Conservation (phyloP, 805 yeast species). For the Lipomyces spencermartinsiae region DNA sequence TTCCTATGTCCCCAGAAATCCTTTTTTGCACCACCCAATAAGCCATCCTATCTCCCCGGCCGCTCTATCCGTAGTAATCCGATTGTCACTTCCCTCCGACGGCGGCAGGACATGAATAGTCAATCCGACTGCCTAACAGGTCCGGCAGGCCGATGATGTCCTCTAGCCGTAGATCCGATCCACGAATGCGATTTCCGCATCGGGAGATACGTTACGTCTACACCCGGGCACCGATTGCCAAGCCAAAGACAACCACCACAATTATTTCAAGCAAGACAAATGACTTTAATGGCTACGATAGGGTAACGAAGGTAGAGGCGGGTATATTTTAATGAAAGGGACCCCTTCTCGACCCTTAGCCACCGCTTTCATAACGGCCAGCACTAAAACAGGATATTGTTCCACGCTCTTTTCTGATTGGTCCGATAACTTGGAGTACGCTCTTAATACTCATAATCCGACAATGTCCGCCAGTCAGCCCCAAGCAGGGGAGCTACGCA, state of each 20-base stretch:
- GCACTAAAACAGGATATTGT: not conserved
- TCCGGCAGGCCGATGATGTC: not conserved
- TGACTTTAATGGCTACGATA: not conserved
- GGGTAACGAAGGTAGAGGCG: conserved; percentile 1
- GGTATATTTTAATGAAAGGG: not conserved
- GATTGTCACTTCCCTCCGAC: conserved; percentile 3
- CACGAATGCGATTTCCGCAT: not conserved
- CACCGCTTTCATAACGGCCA: not conserved
- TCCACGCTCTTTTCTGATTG: not conserved
- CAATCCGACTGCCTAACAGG: not conserved
- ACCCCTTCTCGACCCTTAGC: conserved; percentile 1
- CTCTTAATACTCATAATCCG: not conserved
- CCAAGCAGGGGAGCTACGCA: conserved; percentile 1
- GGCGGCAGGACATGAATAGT: not conserved
- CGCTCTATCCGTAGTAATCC: not conserved
- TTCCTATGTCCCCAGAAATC: not conserved
- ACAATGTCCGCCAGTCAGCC: not conserved
- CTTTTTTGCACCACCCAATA: not conserved
- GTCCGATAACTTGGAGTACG: not conserved
- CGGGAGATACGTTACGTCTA: not conserved
- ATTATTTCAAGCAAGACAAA: not conserved
- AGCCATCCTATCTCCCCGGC: conserved; percentile 4
- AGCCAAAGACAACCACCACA: not conserved
- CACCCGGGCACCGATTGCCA: not conserved
- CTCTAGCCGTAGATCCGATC: not conserved